Base-by-base conservation (phyloP, 2,329 filamentous ascomycete genomes). In the Penicillium corylophilum region DNA sequence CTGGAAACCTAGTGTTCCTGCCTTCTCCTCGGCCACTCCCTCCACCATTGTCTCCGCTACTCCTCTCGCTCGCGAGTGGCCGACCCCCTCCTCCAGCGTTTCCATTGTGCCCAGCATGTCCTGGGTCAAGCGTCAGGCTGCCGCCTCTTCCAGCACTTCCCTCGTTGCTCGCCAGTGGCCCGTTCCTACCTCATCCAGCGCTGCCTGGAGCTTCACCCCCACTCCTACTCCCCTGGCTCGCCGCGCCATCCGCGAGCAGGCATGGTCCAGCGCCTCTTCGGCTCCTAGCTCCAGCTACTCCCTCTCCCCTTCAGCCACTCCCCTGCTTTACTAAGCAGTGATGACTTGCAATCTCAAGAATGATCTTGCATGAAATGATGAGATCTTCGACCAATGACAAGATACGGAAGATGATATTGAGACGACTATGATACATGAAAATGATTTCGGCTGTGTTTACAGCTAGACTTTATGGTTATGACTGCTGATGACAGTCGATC, bases 201-300 rank as follows among this genome's bases (percentile, higher is more conserved):
- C 18, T 13, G 16, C 35, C 35, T 38, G 35, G 35, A 38, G 35
- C 18, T 38, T n/a, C 18, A 38, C 35, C 10, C 35, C 35, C 16
- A 18, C 16, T 18, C 23, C 48, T 29, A 49, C 35, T 42, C 46
- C 56, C 40, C 39, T 57, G 18, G 48, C 45, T 33, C 48, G 35
- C 23, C 51, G 56, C 2, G 38, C 38, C 16, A 22, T 47, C 44
- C 24, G 35, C 29, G 43, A 23, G 35, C 42, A 42, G 40, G 20
- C 18, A 29, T 48, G 42, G n/a, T 41, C 53, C 35, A 51, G 55
- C 31, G 44, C 39, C 15, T 51, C 51, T 31, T 36, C 40, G 38
- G 47, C 51, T 20, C 52, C 60, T 28, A 55, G 31, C 44, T 47
- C 51, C 18, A 58, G 54, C 56, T 48, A 44, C 23, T 44, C 46